Base-by-base conservation (phyloP, 2,329 filamentous ascomycete species). In the Aspergillus luchuensis region DNA sequence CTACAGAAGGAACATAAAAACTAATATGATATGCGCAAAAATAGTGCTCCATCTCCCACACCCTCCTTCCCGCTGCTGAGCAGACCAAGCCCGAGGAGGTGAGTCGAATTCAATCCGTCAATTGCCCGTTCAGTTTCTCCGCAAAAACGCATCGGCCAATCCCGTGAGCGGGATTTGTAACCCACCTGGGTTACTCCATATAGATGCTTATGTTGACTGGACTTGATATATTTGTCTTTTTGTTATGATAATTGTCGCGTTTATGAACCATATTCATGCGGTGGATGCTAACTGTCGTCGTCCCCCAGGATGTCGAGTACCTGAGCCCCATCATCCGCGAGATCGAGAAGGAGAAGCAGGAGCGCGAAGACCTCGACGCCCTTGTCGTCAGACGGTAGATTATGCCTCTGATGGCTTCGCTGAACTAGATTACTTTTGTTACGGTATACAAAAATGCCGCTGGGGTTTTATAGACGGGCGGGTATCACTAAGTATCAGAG, bases 81-180 rank as follows among this genome's bases (percentile, higher is more conserved):
- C 87, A 88, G 77, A 91, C 86, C 65, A 90, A 87, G 80, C 80
- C 85, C 38, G 82, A 87, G 63, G 85, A 90, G 67, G 89, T 91
- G 81, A 72, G 77, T 72, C 51, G 45, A 59, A 59, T 58, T 38
- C 25, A 56, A 25, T 60, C 54, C 61, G 19, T 58, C 43, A 60
- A 66, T 60, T 57, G 60, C 58, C 51, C 49, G 43, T 60, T 68
- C 58, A 43, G 33, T 50, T 49, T 49, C 71, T 71, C 71, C 71
- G 67, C 72, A 72, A 67, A 36, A 52, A 41, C 47, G 54, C 57
- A 65, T 69, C 66, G 66, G 66, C 72, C 73, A 75, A 76, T 75
- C 73, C 71, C 67, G 68, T 73, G 65, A 63, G 65, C 62, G 63
- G 72, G 69, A 76, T 76, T 75, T 75, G 72, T 74, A 68, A 76